Base-by-base conservation (phyloP, 2,329 filamentous ascomycete genomes). In the Colletotrichum cordylinicola region DNA sequence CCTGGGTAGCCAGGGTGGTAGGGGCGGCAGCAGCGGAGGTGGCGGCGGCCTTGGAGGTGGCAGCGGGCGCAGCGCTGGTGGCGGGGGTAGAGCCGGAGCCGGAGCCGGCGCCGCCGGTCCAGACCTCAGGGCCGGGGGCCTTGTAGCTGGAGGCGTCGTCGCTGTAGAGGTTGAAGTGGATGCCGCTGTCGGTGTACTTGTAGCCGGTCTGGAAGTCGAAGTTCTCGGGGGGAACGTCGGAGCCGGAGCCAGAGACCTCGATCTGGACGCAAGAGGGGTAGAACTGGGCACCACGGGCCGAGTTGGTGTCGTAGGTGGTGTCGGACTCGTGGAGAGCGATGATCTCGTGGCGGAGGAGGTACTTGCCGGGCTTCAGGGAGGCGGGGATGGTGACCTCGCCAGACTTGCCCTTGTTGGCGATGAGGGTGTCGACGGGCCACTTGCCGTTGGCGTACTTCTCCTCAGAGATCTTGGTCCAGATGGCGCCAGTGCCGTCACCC, bases 241-340 rank as follows among this genome's bases (percentile, higher is more conserved):
- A 87, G 64, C 90, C 90, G 58, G 85, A 83, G 67, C 90, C 90
- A 39, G 88, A 89, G 77, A 93, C 85, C 81, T 91, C 87, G 77
- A 93, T 80, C 86, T 93, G 92, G 79, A 91, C 85, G 82, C 92
- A 91, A 78, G 88, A 87, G 72, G 89, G 89, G 83, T 91, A 91
- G 82, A 90, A 89, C 83, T 90, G 88, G 68, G 87, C 87, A 29
- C 88, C 87, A 77, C 88, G 83, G 70, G 80, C 80, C 12, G 80
- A 74, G 80, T 85, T 80, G 37, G 65, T 66, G 60, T 77, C 71
- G 79, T 76, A 83, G 70, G 80, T 75, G 31, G 84, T 81, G 4
- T 83, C 82, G 43, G 87, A 85, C 78, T 86, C 86, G 83, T 91
- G 89, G 64, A 87, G 87, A 67, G 85, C 89, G 74, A 91, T 90